These are phyloP conservation scores for Talaromyces sp. DNA, from an alignment of 2,329 filamentous ascomycete genomes.

Conservation along the genomic window DNA sequence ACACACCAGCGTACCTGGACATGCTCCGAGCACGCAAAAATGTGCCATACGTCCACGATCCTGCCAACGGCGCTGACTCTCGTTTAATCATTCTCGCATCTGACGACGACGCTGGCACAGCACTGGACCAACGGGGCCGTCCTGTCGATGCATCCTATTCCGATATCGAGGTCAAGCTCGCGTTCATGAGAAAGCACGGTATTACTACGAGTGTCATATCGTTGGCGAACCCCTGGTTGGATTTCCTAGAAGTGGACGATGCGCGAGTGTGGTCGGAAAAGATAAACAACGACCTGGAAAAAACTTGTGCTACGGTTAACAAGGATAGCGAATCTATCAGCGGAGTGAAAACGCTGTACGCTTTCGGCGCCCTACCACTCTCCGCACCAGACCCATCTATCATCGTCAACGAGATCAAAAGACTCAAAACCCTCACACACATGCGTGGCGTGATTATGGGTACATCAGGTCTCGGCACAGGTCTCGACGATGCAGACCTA, in stretches of 20 bases:
- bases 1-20: slow-evolving; percentile 58
- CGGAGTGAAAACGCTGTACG: slow-evolving; percentile 62
- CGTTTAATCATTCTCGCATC: slow-evolving; percentile 48
- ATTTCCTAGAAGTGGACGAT: slow-evolving; percentile 65
- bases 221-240: slow-evolving; percentile 90
- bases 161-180: slow-evolving; percentile 72
- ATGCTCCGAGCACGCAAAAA: slow-evolving; percentile 53
- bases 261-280: slow-evolving; percentile 61
- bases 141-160: slow-evolving; percentile 82
- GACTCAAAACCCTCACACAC: slow-evolving; percentile 60
- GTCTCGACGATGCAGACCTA: slow-evolving; percentile 72
- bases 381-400: slow-evolving; percentile 63
- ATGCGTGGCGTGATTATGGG: slow-evolving; percentile 86
- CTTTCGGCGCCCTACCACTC: slow-evolving; percentile 78
- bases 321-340: slow-evolving; percentile 18
- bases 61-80: slow-evolving; percentile 31
- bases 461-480: slow-evolving; percentile 73
- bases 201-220: slow-evolving; percentile 84
- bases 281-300: slow-evolving; percentile 75
- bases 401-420: slow-evolving; percentile 58
- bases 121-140: slow-evolving; percentile 59
- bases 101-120: slow-evolving; percentile 41
- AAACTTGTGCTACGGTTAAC: slow-evolving; percentile 59
- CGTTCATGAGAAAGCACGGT: slow-evolving; percentile 80
- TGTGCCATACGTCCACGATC: slow-evolving; percentile 46